A percentile compares a stretch with the other conserved stretches of the same genome.
Conservation (phyloP, 768 basidiomycete genomes). For the Hericium coralloides region DNA sequence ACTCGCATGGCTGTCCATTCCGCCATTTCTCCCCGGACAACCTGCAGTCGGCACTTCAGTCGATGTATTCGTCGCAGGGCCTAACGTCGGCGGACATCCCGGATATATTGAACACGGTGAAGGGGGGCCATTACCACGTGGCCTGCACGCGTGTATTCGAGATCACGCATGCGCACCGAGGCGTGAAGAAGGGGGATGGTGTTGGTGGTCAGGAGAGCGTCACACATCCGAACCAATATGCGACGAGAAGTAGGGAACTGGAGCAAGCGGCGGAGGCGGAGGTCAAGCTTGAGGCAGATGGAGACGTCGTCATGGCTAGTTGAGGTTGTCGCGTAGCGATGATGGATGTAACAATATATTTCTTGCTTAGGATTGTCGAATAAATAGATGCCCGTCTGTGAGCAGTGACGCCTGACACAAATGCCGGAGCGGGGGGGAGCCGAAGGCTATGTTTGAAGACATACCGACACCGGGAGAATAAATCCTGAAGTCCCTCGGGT, state of each 20-base stretch:
- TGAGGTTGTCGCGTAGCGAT: neutral
- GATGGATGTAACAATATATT: neutral
- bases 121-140: conserved; percentile 80
- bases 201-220: conserved; percentile 80
- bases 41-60: conserved; percentile 65
- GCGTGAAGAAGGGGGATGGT: conserved; percentile 86
- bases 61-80: conserved; percentile 56
- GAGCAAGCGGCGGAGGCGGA: conserved; percentile 30
- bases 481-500: too few relatives aligned
- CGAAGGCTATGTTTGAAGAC: too few relatives aligned
- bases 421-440: too few relatives aligned
- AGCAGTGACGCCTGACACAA: too few relatives aligned
- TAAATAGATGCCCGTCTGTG: neutral
- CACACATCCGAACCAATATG: conserved; percentile 90
- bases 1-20: conserved; percentile 88
- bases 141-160: conserved; percentile 98
- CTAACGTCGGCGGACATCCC: conserved; percentile 61
- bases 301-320: conserved; percentile 25
- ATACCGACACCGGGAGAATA: too few relatives aligned
- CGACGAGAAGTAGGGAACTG: conserved; percentile 63
- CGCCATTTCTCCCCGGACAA: conserved; percentile 82
- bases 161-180: conserved; percentile 65
- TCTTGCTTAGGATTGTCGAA: neutral
- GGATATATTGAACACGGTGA: conserved; percentile 77
- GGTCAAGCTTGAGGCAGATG: conserved; percentile 19